Percentiles rank a stretch among this genome's conserved stretches.
Conservation (phyloP, 2,329 filamentous ascomycete species). For the Ascochyta fabae region DNA sequence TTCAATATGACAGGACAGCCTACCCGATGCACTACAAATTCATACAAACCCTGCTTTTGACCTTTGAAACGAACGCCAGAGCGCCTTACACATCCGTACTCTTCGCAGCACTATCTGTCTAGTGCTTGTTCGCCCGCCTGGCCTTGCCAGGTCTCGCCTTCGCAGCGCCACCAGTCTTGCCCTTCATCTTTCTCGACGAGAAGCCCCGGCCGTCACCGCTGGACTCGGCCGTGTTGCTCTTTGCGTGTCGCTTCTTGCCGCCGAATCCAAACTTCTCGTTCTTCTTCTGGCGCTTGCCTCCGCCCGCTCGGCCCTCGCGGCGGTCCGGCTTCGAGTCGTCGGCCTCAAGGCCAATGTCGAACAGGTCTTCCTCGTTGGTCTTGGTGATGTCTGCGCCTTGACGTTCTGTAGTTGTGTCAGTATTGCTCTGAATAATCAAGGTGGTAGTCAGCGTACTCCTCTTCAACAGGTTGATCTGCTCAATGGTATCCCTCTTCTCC, state of each 20-base stretch:
- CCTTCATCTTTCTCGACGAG: slow-evolving; percentile 86
- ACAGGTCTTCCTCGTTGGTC: slow-evolving; percentile 80
- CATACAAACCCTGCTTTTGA: slow-evolving; percentile 20
- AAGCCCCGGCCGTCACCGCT: slow-evolving; percentile 82
- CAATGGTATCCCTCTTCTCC: slow-evolving; percentile 88
- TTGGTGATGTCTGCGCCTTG: slow-evolving; percentile 72
- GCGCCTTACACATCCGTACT: slow-evolving; percentile 30
- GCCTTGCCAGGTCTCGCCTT: slow-evolving; percentile 44
- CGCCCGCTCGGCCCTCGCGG: slow-evolving; percentile 49
- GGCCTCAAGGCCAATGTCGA: slow-evolving; percentile 78
- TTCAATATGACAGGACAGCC: slow-evolving; percentile 8
- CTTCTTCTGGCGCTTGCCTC: slow-evolving; percentile 87
- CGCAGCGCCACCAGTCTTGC: slow-evolving; percentile 37
- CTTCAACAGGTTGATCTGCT: slow-evolving; percentile 95
- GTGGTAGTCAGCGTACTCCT: slow-evolving; percentile 71
- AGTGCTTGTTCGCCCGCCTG: slow-evolving; percentile 43
- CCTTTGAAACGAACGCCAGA: slow-evolving; percentile 29
- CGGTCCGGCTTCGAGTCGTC: slow-evolving; percentile 56
- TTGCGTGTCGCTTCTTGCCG: slow-evolving; percentile 89
- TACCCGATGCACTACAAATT: slow-evolving; percentile 4
- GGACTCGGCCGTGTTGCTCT: slow-evolving; percentile 87
- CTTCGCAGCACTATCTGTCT: slow-evolving; percentile 2
- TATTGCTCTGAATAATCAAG: not conserved
- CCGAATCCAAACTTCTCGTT: slow-evolving; percentile 94
- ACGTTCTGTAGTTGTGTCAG: slow-evolving; percentile 68